Percentiles rank a stretch among this genome's conserved stretches.
phyloP scores from a whole-genome alignment of 768 basidiomycete genomes.

The Termitomyces sp. region DNA sequence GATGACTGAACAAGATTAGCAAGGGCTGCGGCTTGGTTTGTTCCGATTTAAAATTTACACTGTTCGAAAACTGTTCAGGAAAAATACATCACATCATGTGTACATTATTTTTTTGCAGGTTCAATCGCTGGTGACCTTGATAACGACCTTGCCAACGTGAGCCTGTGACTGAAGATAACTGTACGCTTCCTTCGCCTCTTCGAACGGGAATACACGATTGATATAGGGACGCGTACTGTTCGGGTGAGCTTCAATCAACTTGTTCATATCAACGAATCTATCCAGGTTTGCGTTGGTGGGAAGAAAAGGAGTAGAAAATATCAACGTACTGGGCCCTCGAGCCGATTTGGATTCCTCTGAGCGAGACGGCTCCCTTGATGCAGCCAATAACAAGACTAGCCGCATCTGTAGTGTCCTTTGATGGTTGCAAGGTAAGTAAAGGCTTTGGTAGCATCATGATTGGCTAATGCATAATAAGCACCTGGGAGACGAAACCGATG shows the following conservation, averaged over 20 bases:
- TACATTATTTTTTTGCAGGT: background rate
- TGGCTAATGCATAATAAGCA: slow-evolving; percentile 13
- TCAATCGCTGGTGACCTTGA: slow-evolving; percentile 33
- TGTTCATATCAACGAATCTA: slow-evolving; percentile 54
- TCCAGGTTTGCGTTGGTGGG: background rate
- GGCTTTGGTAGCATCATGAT: too few species aligned
- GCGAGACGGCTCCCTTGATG: slow-evolving; percentile 35
- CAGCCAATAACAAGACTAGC: slow-evolving; percentile 20
- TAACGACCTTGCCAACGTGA: slow-evolving; percentile 62
- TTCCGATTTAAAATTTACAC: too few species aligned
- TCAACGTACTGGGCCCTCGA: slow-evolving; percentile 51
- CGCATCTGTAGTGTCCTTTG: slow-evolving; percentile 21
- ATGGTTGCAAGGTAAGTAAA: background rate
- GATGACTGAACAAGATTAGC: too few species aligned
- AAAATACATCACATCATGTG: too few species aligned
- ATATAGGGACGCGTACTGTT: slow-evolving; percentile 45
- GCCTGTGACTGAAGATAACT: slow-evolving; percentile 48
- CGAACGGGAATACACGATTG: slow-evolving; percentile 57
- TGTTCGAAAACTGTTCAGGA: too few species aligned
- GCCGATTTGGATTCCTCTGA: slow-evolving; percentile 55
- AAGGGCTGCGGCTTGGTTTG: too few species aligned
- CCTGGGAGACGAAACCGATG: slow-evolving; percentile 50
- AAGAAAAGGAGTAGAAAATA: background rate
- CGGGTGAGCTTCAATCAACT: slow-evolving; percentile 39
- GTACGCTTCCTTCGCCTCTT: slow-evolving; percentile 50